A percentile compares a stretch with the other conserved stretches of the same genome.
Conservation (phyloP, 129 eudicot species). For the Heracleum sosnowskyi region DNA sequence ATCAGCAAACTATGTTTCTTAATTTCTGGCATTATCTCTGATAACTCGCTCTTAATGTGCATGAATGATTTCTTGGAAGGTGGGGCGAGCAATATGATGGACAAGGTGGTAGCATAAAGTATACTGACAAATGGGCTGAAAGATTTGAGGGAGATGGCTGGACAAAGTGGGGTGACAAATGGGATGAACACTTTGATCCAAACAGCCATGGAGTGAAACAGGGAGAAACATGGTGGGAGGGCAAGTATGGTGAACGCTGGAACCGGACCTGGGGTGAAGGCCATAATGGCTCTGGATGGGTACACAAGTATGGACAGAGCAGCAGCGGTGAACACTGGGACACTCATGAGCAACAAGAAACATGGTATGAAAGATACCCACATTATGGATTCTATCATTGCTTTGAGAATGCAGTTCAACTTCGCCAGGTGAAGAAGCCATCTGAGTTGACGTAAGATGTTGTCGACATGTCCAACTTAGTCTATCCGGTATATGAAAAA, state of each 20-base stretch:
- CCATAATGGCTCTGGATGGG: constrained; percentile 95
- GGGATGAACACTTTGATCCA: constrained; percentile 80
- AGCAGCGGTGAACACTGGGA: constrained; percentile 98
- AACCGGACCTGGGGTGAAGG: constrained; percentile 96
- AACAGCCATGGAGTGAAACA: constrained; percentile 82
- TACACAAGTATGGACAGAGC: constrained; percentile 91
- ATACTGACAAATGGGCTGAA: constrained; percentile 98
- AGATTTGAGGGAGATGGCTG: constrained; percentile 83
- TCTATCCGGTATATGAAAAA: background rate
- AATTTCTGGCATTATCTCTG: background rate
- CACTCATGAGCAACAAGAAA: constrained; percentile 69
- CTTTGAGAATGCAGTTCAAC: constrained; percentile 67
- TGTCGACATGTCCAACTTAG: background rate
- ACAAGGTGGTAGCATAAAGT: constrained; percentile 76
- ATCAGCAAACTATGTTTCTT: background rate
- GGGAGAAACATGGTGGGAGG: constrained; percentile 98
- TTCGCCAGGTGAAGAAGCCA: constrained; percentile 70
- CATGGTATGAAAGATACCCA: constrained; percentile 88
- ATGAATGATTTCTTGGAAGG: constrained; percentile 32
- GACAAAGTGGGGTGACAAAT: constrained; percentile 97
- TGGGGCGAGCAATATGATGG: constrained; percentile 97
- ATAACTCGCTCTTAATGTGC: background rate
- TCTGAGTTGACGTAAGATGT: constrained; percentile 40
- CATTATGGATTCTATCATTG: constrained; percentile 88
- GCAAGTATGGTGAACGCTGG: constrained; percentile 88